These are phyloP conservation scores for Russula earlei DNA, from an alignment of 768 basidiomycete genomes.

Conservation along the genomic window DNA sequence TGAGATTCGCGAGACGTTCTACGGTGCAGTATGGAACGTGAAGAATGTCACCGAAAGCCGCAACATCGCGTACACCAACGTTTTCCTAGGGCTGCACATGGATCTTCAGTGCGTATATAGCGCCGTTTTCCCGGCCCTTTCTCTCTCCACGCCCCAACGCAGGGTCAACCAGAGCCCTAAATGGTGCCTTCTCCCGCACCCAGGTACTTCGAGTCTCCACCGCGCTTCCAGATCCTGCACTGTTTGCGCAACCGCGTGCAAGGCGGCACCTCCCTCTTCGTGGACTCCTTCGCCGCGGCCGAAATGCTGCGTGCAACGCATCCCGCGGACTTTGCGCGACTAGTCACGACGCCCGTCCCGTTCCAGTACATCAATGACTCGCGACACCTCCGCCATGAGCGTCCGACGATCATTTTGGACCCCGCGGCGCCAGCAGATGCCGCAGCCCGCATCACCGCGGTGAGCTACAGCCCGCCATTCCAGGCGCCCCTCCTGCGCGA, in stretches of 20 bases:
- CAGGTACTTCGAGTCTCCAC: constrained; percentile 88
- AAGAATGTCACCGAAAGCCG: constrained; percentile 59
- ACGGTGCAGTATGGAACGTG: constrained; percentile 86
- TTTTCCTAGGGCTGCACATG: constrained; percentile 84
- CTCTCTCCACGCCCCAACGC: background rate
- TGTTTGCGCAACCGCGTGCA: constrained; percentile 76
- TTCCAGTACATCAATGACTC: constrained; percentile 92
- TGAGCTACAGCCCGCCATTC: constrained; percentile 95
- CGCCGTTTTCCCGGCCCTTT: background rate
- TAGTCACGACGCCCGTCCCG: constrained; percentile 57
- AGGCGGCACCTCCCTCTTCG: constrained; percentile 82
- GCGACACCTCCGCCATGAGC: constrained; percentile 65
- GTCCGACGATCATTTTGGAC: constrained; percentile 67
- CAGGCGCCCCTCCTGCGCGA: constrained; percentile 63
- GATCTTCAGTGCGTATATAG: constrained; percentile 65
- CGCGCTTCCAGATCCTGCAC: constrained; percentile 87
- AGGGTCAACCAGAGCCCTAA: background rate
- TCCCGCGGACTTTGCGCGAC: constrained; percentile 45
- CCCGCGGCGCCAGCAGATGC: background rate
- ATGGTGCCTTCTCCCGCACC: background rate
- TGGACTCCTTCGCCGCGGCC: constrained; percentile 68
- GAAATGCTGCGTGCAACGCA: constrained; percentile 36
- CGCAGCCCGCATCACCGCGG: constrained; percentile 38
- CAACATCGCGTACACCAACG: constrained; percentile 93
- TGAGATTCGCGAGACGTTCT: constrained; percentile 78